phyloP scores from a whole-genome alignment of 768 basidiomycete species.

The Boletus vermiculosoides region DNA sequence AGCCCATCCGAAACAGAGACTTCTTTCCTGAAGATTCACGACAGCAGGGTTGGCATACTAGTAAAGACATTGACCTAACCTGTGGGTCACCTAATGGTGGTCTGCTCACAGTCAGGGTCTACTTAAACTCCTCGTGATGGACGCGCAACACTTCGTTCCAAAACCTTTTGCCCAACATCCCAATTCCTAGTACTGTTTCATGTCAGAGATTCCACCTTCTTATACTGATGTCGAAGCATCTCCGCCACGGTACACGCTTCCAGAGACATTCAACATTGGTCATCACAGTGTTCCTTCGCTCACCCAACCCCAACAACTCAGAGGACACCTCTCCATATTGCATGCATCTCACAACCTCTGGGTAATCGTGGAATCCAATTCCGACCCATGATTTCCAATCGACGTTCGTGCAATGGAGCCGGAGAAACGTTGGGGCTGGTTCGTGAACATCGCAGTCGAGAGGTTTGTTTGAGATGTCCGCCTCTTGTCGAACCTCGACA shows the following conservation, averaged over 20 bases:
- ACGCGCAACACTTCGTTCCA: background rate
- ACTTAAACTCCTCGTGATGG: background rate
- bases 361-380: constrained; percentile 18
- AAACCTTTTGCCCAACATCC: background rate
- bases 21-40: background rate
- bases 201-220: constrained; percentile 3
- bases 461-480: constrained; percentile 16
- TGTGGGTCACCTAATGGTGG: background rate
- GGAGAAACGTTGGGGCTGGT: constrained; percentile 39
- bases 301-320: constrained; percentile 27
- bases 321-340: constrained; percentile 31
- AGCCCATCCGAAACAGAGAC: background rate
- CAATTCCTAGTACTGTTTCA: background rate
- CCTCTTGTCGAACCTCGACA: background rate
- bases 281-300: constrained; percentile 6
- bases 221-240: background rate
- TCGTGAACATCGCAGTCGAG: constrained; percentile 39
- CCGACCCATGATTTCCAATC: constrained; percentile 10
- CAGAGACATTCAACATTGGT: constrained; percentile 16
- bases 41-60: background rate
- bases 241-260: constrained; percentile 14
- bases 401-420: constrained; percentile 15
- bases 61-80: background rate
- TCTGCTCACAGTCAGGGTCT: background rate
- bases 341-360: constrained; percentile 28